Evolutionary conservation across 1,139 yeast genomes (phyloP).

Genomic region (Debaryomyces udenii): DNA sequence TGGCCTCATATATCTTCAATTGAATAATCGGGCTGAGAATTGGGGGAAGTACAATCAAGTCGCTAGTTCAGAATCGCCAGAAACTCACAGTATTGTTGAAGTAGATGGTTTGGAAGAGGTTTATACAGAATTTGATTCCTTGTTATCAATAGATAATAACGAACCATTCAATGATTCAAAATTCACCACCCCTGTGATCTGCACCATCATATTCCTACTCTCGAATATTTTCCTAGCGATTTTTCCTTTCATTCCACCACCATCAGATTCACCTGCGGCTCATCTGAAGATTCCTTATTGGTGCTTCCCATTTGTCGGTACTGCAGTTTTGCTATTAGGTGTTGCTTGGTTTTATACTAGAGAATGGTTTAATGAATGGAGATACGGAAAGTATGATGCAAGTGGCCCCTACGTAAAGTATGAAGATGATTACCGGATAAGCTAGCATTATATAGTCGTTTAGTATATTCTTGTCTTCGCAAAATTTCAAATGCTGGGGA

Average conservation of each 20-base stretch:
- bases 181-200: slow-evolving; percentile 32
- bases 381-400: slow-evolving; percentile 12
- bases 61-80: slow-evolving; percentile 8
- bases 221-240: slow-evolving; percentile 57
- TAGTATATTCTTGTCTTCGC: background rate
- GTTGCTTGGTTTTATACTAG: slow-evolving; percentile 34
- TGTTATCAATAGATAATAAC: slow-evolving; percentile 22
- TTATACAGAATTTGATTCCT: slow-evolving; percentile 18
- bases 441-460: background rate
- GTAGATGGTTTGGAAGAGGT: slow-evolving; percentile 13
- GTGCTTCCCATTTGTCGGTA: slow-evolving; percentile 59
- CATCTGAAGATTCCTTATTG: slow-evolving; percentile 50
- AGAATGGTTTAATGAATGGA: slow-evolving; percentile 13
- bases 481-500: no score
- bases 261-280: slow-evolving; percentile 24
- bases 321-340: slow-evolving; percentile 50
- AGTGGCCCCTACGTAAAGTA: slow-evolving; percentile 17
- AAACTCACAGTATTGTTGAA: slow-evolving; percentile 7
- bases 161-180: slow-evolving; percentile 3
- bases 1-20: slow-evolving; percentile 46
- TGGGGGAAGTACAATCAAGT: slow-evolving; percentile 33
- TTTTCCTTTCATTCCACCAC: slow-evolving; percentile 62
- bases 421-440: slow-evolving; percentile 17
- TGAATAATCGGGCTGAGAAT: slow-evolving; percentile 29
- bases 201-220: slow-evolving; percentile 42